Evolutionary conservation across 192 early-diverging fungal genomes (phyloP).

Genomic region (Rhizophagus clarus): DNA sequence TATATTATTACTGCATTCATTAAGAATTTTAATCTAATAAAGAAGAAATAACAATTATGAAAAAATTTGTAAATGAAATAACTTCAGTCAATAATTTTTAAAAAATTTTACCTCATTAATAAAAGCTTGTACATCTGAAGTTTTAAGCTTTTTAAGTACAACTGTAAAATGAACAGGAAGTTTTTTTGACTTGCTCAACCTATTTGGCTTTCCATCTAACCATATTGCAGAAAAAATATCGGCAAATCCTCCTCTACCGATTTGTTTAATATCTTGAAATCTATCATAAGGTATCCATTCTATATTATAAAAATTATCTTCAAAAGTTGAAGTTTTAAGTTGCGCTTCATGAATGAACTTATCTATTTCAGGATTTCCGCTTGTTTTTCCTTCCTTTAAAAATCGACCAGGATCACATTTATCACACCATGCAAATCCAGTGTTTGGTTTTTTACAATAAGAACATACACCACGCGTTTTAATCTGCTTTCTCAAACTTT

Average conservation of each 20-base stretch:
- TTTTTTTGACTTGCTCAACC: no score
- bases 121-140: not conserved
- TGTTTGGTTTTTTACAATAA: no score
- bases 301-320: not conserved
- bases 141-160: not conserved
- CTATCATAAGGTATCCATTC: constrained; percentile 13
- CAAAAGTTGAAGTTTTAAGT: not conserved
- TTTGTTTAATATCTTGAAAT: not conserved
- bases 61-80: not conserved
- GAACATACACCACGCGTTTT: no score
- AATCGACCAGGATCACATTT: no score
- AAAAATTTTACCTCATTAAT: not conserved
- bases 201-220: not conserved
- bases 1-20: no score
- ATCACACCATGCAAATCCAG: no score
- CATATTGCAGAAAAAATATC: not conserved
- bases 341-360: no score
- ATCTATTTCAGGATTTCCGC: no score
- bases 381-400: no score
- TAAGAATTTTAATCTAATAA: no score
- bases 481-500: no score
- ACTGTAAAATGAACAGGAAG: not conserved
- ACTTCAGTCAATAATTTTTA: not conserved
- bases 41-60: no score
- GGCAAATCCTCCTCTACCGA: constrained; percentile 2